These are phyloP conservation scores for Fusarium sp. DNA, from an alignment of 2,329 filamentous ascomycete species.

Conservation along the genomic window DNA sequence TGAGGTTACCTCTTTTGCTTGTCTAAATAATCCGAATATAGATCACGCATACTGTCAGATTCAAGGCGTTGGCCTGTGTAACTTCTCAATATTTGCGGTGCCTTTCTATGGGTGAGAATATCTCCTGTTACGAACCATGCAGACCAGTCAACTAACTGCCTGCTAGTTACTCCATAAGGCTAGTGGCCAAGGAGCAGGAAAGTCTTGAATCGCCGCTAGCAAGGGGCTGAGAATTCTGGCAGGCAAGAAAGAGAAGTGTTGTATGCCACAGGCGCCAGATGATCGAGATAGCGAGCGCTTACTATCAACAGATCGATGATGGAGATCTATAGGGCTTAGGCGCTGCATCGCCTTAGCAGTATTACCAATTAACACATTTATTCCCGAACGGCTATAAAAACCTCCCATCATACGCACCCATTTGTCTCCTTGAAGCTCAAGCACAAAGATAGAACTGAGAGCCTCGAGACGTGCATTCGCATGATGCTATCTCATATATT, in stretches of 20 bases:
- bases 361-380: not conserved
- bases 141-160: not conserved
- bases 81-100: not conserved
- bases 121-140: conserved; percentile 2
- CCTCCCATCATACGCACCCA: not conserved
- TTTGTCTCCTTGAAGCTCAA: not conserved
- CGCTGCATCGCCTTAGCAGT: not conserved
- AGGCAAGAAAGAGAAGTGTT: not conserved
- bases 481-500: conserved; percentile 8
- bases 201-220: conserved; percentile 2
- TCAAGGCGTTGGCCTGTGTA: not conserved
- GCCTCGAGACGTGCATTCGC: conserved; percentile 15
- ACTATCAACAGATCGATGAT: not conserved
- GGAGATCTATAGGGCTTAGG: conserved; percentile 3
- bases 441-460: not conserved
- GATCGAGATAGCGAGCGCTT: conserved; percentile 10
- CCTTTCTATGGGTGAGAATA: not conserved
- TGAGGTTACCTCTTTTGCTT: conserved; percentile 23
- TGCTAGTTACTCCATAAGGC: conserved; percentile 1
- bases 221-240: not conserved
- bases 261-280: not conserved
- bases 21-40: not conserved
- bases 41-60: not conserved
- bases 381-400: not conserved
- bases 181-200: conserved; percentile 3